These are phyloP conservation scores for Colletotrichum karsti DNA, from an alignment of 2,329 filamentous ascomycete species.

Conservation along the genomic window DNA sequence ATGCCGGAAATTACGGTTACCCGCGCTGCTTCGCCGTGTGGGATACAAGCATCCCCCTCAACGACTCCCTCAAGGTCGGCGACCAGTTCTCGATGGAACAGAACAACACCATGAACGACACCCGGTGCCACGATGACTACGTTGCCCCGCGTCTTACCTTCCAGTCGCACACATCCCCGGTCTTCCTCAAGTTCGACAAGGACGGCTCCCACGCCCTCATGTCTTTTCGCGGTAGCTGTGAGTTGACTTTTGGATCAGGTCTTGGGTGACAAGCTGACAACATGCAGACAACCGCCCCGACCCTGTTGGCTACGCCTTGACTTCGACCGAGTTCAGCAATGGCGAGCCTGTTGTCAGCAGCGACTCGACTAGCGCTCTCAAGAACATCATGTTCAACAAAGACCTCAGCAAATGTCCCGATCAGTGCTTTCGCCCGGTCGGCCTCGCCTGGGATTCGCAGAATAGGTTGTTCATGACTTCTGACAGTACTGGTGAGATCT, in stretches of 20 bases:
- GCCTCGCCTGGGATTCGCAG: constrained; percentile 58
- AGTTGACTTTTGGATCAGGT: constrained; percentile 31
- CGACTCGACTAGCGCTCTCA: constrained; percentile 55
- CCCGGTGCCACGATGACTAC: constrained; percentile 50
- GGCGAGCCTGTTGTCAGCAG: constrained; percentile 50
- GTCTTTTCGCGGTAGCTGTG: constrained; percentile 77
- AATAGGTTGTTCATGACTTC: constrained; percentile 70
- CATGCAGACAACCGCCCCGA: constrained; percentile 48
- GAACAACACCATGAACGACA: constrained; percentile 49
- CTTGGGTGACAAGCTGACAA: constrained; percentile 9
- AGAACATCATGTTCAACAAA: constrained; percentile 63
- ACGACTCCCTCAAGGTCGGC: constrained; percentile 51
- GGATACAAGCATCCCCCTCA: constrained; percentile 57
- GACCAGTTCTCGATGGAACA: constrained; percentile 57
- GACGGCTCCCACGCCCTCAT: constrained; percentile 69
- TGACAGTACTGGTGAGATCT: constrained; percentile 73
- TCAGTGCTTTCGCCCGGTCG: constrained; percentile 70
- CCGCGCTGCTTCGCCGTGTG: constrained; percentile 67
- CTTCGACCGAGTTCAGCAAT: constrained; percentile 47
- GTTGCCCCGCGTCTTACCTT: constrained; percentile 65
- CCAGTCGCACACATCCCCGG: constrained; percentile 73
- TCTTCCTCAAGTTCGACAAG: constrained; percentile 74
- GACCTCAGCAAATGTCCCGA: constrained; percentile 62
- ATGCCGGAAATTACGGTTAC: constrained; percentile 37
- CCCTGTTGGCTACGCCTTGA: constrained; percentile 57